Percentiles rank a stretch among this genome's conserved stretches.
These are phyloP conservation scores for Friedmanniomyces endolithicus DNA, from an alignment of 495 filamentous ascomycete genomes.

Conservation along the genomic window DNA sequence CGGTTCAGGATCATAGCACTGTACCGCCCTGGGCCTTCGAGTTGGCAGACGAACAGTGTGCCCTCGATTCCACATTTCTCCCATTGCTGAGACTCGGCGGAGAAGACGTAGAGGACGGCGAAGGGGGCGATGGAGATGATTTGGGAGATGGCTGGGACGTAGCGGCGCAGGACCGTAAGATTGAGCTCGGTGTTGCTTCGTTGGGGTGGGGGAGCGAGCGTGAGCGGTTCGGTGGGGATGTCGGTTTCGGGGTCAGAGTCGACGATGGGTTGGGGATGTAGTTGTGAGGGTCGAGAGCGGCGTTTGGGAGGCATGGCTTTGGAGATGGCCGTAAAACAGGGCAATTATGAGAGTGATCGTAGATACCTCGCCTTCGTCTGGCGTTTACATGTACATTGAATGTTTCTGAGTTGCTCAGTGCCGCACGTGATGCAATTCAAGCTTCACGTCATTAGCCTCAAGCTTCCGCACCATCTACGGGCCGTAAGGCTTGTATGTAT, in stretches of 20 bases:
- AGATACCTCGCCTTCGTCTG: too few species aligned
- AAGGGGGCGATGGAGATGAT: conserved; percentile 68
- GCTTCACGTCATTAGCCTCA: background rate
- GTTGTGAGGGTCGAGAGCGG: conserved; percentile 6
- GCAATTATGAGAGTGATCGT: background rate
- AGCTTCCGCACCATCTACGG: background rate
- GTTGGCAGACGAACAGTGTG: conserved; percentile 64
- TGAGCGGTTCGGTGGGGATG: conserved; percentile 32
- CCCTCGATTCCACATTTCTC: conserved; percentile 69
- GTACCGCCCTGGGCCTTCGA: conserved; percentile 31
- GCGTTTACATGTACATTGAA: too few species aligned
- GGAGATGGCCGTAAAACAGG: too few species aligned
- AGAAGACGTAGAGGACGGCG: conserved; percentile 67
- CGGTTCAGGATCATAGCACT: conserved; percentile 50
- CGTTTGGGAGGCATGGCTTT: conserved; percentile 1
- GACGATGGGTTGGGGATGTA: conserved; percentile 19
- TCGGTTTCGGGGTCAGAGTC: conserved; percentile 56
- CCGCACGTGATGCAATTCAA: background rate
- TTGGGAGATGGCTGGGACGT: conserved; percentile 51
- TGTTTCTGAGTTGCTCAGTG: too few species aligned
- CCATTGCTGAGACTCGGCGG: conserved; percentile 49
- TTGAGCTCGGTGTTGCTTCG: conserved; percentile 73
- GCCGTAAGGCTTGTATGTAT: background rate
- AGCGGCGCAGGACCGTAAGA: conserved; percentile 61
- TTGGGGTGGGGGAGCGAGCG: conserved; percentile 31